Conservation (phyloP, 169 alveolate species). For the Babesia ovis region DNA sequence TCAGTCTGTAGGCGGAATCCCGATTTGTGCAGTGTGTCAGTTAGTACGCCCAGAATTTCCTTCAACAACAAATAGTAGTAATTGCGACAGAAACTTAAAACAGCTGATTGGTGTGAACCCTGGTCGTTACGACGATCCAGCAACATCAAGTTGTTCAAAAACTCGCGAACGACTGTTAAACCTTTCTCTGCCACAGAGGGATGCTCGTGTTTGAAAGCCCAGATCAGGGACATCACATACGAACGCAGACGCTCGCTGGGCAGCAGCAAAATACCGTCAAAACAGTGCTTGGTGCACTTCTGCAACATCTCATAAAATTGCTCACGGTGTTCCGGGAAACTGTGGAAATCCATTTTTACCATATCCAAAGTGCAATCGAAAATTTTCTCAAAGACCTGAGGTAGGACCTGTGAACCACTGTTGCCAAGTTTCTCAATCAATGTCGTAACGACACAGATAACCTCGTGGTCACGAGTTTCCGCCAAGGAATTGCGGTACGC, state of each 20-base stretch:
- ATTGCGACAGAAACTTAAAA: slow-evolving; percentile 78
- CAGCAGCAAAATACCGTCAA: slow-evolving; percentile 76
- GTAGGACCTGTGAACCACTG: slow-evolving; percentile 76
- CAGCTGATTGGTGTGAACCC: slow-evolving; percentile 21
- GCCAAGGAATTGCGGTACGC: slow-evolving; percentile 73
- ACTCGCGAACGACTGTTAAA: slow-evolving; percentile 76
- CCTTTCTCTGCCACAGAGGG: slow-evolving; percentile 91
- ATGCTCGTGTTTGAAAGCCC: slow-evolving; percentile 90
- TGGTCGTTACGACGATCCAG: slow-evolving; percentile 31
- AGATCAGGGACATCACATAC: slow-evolving; percentile 83
- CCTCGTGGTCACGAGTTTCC: slow-evolving; percentile 79
- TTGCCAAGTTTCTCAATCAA: slow-evolving; percentile 73
- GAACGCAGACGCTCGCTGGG: slow-evolving; percentile 81
- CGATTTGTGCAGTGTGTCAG: slow-evolving; percentile 89
- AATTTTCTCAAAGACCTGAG: slow-evolving; percentile 81
- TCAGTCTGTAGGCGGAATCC: slow-evolving; percentile 89
- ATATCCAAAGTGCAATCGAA: slow-evolving; percentile 86
- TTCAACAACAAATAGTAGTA: slow-evolving; percentile 82
- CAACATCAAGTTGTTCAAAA: slow-evolving; percentile 67
- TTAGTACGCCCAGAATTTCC: slow-evolving; percentile 85
- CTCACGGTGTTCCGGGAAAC: slow-evolving; percentile 90
- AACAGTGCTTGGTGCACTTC: slow-evolving; percentile 81
- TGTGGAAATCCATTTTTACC: slow-evolving; percentile 88
- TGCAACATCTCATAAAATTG: slow-evolving; percentile 82
- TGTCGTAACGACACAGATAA: slow-evolving; percentile 70